Evolutionary conservation across 371 early-diverging fungal genomes (phyloP).

Genomic region (Mucor piriformis): DNA sequence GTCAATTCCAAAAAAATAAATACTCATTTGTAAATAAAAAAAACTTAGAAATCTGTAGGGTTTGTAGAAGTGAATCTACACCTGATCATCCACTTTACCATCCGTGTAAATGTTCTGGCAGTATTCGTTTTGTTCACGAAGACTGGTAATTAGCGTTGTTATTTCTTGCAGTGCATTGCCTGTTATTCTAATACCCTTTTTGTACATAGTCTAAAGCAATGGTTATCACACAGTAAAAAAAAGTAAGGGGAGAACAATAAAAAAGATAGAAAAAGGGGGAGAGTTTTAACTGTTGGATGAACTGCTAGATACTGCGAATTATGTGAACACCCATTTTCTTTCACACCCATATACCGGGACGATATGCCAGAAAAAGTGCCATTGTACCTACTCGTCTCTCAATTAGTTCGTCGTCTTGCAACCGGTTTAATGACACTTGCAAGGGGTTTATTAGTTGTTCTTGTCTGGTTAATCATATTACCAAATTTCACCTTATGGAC

Average conservation of each 20-base stretch:
- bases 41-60: constrained; percentile 64
- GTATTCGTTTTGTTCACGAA: constrained; percentile 79
- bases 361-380: constrained; percentile 73
- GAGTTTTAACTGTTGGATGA: not conserved
- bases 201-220: constrained; percentile 70
- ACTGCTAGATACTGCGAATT: constrained; percentile 79
- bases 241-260: constrained; percentile 37
- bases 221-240: constrained; percentile 82
- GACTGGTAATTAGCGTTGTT: constrained; percentile 44
- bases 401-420: constrained; percentile 47
- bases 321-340: constrained; percentile 80
- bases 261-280: constrained; percentile 4
- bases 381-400: constrained; percentile 50
- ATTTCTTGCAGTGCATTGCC: not conserved
- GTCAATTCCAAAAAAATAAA: not conserved
- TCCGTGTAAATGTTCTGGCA: constrained; percentile 81
- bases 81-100: constrained; percentile 69
- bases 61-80: constrained; percentile 71
- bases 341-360: constrained; percentile 77
- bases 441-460: constrained; percentile 56
- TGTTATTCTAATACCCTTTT: not conserved
- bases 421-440: constrained; percentile 30
- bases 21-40: not conserved
- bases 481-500: constrained; percentile 82
- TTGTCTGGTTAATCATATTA: constrained; percentile 77